Percentiles rank a stretch among this genome's conserved stretches.
Conservation (phyloP, 2,329 filamentous ascomycete species). For the Colletotrichum neosansevieriae region DNA sequence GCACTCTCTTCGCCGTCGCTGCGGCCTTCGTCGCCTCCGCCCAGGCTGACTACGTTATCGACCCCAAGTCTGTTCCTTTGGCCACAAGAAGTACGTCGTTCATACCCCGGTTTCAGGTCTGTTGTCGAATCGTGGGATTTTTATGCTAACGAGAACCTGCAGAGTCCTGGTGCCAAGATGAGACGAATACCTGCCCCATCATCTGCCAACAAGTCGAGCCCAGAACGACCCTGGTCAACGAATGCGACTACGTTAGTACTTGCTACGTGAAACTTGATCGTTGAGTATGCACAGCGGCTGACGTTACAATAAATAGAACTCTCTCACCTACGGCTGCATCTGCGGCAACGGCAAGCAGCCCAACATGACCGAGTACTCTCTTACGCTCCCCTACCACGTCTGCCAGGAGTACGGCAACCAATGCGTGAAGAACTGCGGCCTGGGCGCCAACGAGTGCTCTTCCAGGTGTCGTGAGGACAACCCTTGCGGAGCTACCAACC, state of each 20-base stretch:
- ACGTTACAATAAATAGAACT: conserved; percentile 53
- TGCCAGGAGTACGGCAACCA: conserved; percentile 79
- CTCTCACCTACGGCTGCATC: conserved; percentile 77
- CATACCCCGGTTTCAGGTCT: too few relatives aligned
- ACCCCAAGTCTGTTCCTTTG: conserved; percentile 70
- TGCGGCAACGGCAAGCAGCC: conserved; percentile 75
- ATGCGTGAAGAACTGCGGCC: conserved; percentile 70
- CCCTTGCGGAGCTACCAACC: conserved; percentile 78
- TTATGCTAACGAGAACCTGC: conserved; percentile 37
- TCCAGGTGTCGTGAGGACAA: conserved; percentile 72
- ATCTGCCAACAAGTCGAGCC: conserved; percentile 75
- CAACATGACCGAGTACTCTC: conserved; percentile 81
- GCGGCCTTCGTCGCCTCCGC: conserved; percentile 64
- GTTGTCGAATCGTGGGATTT: neutral
- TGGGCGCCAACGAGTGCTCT: conserved; percentile 68
- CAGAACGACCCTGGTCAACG: conserved; percentile 69
- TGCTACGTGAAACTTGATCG: neutral
- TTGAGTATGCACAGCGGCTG: neutral
- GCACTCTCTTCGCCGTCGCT: conserved; percentile 66
- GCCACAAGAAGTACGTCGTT: conserved; percentile 62
- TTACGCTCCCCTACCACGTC: conserved; percentile 82
- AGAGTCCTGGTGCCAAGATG: conserved; percentile 75
- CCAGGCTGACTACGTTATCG: conserved; percentile 70
- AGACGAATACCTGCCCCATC: conserved; percentile 74
- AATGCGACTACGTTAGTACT: conserved; percentile 72